Evolutionary conservation across 2,329 filamentous ascomycete genomes (phyloP).

Genomic region (Sphaerulina populicola): DNA sequence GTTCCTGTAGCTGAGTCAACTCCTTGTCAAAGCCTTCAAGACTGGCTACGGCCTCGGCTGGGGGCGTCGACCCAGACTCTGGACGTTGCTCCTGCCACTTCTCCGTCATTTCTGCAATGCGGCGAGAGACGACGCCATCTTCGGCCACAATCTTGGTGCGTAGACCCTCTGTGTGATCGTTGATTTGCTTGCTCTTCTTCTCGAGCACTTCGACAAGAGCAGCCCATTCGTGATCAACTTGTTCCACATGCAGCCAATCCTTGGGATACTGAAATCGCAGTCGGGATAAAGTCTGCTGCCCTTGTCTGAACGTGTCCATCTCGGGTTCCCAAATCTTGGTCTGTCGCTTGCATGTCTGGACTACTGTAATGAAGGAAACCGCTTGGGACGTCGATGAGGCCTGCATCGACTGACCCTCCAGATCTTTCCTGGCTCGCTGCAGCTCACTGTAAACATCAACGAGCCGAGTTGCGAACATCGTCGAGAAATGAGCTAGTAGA

Average conservation of each 20-base stretch:
- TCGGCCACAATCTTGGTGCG: conserved; percentile 91
- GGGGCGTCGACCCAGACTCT: conserved; percentile 86
- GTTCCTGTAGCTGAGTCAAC: conserved; percentile 74
- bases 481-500: conserved; percentile 85
- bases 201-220: conserved; percentile 84
- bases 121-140: conserved; percentile 81
- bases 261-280: conserved; percentile 88
- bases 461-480: conserved; percentile 80
- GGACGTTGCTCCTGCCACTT: conserved; percentile 97
- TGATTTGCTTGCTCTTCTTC: conserved; percentile 88
- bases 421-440: conserved; percentile 77
- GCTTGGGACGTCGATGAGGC: conserved; percentile 93
- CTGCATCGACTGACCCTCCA: conserved; percentile 87
- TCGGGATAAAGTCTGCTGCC: conserved; percentile 81
- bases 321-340: conserved; percentile 92
- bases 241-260: conserved; percentile 93
- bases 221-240: conserved; percentile 93
- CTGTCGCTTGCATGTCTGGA: conserved; percentile 91
- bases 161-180: conserved; percentile 90
- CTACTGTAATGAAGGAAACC: conserved; percentile 95
- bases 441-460: conserved; percentile 87
- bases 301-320: conserved; percentile 90
- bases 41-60: conserved; percentile 76
- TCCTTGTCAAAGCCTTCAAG: conserved; percentile 74
- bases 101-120: conserved; percentile 71